Conservation (phyloP, 306 rosid genomes). For the Canavalia gladiata region DNA sequence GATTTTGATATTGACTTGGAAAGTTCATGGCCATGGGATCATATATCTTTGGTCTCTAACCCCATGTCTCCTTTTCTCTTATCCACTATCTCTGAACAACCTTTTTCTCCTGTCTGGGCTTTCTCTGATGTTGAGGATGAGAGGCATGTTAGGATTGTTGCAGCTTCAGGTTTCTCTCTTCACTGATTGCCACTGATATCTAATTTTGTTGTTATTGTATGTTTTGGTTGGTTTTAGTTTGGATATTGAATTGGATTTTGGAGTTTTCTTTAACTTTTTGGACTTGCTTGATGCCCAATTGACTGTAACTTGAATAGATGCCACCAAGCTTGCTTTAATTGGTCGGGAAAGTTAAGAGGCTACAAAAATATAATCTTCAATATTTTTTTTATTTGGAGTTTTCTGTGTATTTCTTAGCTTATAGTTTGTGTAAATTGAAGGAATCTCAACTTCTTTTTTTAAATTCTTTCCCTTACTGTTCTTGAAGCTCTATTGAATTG, state of each 20-base stretch:
- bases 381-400: background rate
- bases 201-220: constrained; percentile 47
- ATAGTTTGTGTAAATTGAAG: background rate
- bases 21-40: constrained; percentile 74
- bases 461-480: background rate
- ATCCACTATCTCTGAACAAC: constrained; percentile 62
- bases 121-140: constrained; percentile 63
- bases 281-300: constrained; percentile 6
- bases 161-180: constrained; percentile 49
- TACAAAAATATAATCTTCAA: background rate
- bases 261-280: constrained; percentile 18
- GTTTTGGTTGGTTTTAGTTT: constrained; percentile 33
- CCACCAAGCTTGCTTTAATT: constrained; percentile 36
- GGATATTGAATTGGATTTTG: constrained; percentile 15
- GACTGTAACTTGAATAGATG: constrained; percentile 32
- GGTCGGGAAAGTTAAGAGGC: constrained; percentile 31
- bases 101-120: constrained; percentile 71
- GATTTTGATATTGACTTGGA: constrained; percentile 76
- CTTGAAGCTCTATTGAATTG: constrained; percentile 17
- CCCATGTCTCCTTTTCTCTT: constrained; percentile 66
- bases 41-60: constrained; percentile 54
- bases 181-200: constrained; percentile 40
- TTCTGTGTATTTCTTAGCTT: constrained; percentile 13
- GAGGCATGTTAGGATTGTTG: constrained; percentile 32
- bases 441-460: background rate